Base-by-base conservation (phyloP, 331 rosid genomes). In the Pyrus hybrid region DNA sequence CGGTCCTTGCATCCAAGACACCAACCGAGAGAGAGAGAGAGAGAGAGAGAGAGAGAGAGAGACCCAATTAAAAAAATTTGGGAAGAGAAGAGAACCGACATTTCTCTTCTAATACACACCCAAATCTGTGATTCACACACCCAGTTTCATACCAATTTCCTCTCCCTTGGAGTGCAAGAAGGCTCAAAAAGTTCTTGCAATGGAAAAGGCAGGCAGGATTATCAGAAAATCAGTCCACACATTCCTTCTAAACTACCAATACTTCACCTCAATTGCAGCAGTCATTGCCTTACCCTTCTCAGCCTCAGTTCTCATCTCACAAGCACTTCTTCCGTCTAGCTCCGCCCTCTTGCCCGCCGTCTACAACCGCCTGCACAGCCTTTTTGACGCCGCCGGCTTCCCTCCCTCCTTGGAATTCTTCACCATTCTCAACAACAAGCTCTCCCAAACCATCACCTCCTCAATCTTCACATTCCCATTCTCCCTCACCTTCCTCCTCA, bases 301-400 rank as follows among this genome's bases (percentile, higher is more conserved):
- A 0, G 88, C 76, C 60, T 87, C 91, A 32, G 30, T 94, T 29
- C 96, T 94, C 21, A 76, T 93, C 75, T 86, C 96, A 3, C 98
- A 88, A 73, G 80, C 93, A 8, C 21, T 79, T 12, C 54, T 73
- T 54, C 89, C 87, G 26, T 65, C 93, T 5, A 64, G 77, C 13
- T 78, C 86, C 2, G 72, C 88, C 8, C 88, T 86, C 22, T 78
- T 86, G 35, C 82, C 84, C 53, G 82, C 86, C 76, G 82, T 91
- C 67, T 84, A 77, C 72, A 73, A 13, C 73, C 93, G 93, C 70
- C 75, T 95, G 18, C 81, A 69, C 74, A 72, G 37, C n/a, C 88
- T 95, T 23, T 95, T 95, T 60, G 86, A 82, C 63, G 98, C 96
- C 6, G 97, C 96, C 0, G 97, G 97, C 3, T 88, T 91, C 78